A percentile compares a stretch with the other conserved stretches of the same genome.
Conservation (phyloP, 768 basidiomycete genomes). For the Psilocybe azurescens region DNA sequence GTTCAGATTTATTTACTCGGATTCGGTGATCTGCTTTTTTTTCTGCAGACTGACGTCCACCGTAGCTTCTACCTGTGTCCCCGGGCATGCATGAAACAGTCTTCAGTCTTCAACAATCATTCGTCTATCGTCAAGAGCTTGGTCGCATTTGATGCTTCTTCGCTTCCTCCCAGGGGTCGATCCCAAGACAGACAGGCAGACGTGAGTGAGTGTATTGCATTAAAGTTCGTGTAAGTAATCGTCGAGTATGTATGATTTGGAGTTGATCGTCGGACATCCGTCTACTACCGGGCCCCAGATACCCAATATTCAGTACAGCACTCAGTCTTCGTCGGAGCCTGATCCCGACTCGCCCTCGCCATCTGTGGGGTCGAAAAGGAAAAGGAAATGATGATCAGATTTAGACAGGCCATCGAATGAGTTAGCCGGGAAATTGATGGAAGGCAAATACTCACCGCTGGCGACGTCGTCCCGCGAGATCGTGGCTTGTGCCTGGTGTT, state of each 20-base stretch:
- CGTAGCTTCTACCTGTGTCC: too few relatives aligned
- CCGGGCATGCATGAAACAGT: too few relatives aligned
- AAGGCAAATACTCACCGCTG: slow-evolving; percentile 45
- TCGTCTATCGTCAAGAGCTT: too few relatives aligned
- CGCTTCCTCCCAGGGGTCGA: too few relatives aligned
- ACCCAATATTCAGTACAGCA: too few relatives aligned
- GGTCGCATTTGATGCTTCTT: too few relatives aligned
- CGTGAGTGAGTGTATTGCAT: background rate
- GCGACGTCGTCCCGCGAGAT: slow-evolving; percentile 69
- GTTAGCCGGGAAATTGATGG: background rate
- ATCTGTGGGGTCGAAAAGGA: slow-evolving; percentile 16
- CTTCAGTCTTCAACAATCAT: too few relatives aligned
- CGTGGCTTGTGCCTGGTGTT: slow-evolving; percentile 54
- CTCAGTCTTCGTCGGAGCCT: slow-evolving; percentile 28
- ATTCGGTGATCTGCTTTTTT: too few relatives aligned
- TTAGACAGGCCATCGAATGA: background rate
- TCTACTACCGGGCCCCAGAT: background rate
- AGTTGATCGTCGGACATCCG: background rate
- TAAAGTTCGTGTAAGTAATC: slow-evolving; percentile 3
- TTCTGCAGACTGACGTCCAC: too few relatives aligned
- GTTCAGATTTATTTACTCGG: too few relatives aligned
- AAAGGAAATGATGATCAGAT: slow-evolving; percentile 2
- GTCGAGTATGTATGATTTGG: slow-evolving; percentile 5
- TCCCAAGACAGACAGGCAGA: too few relatives aligned
- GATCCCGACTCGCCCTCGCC: slow-evolving; percentile 33